Evolutionary conservation across 768 basidiomycete genomes (phyloP).

Genomic region (Agrocybe praecox): DNA sequence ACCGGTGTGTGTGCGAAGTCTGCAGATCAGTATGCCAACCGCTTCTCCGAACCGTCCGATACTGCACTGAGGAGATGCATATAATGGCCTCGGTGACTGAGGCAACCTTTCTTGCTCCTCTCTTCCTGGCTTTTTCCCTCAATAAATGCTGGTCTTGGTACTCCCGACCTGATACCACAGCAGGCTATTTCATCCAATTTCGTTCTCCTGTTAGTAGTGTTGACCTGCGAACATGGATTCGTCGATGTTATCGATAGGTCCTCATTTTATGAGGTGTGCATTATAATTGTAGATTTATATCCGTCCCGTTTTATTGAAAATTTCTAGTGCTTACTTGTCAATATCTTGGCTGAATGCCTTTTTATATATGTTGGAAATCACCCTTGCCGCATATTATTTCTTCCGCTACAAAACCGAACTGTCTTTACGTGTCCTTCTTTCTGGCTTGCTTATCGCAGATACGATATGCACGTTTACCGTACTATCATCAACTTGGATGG

Average conservation of each 20-base stretch:
- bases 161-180: neutral
- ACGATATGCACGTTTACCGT: slow-evolving; percentile 20
- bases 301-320: neutral
- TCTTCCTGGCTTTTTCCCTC: neutral
- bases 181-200: neutral
- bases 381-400: slow-evolving; percentile 24
- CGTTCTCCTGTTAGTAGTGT: neutral
- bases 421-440: slow-evolving; percentile 14
- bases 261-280: slow-evolving; percentile 15
- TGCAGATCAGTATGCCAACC: slow-evolving; percentile 23
- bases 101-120: slow-evolving; percentile 9
- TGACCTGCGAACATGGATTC: neutral
- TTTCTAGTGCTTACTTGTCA: slow-evolving; percentile 18
- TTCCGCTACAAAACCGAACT: slow-evolving; percentile 18
- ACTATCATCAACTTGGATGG: slow-evolving; percentile 23
- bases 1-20: slow-evolving; percentile 5
- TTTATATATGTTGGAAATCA: slow-evolving; percentile 24
- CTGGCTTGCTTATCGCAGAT: slow-evolving; percentile 19
- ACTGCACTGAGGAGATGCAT: neutral
- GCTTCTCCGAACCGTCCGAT: slow-evolving; percentile 14
- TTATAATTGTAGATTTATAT: neutral
- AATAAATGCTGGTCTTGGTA: neutral
- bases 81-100: slow-evolving; percentile 11
- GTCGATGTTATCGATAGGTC: slow-evolving; percentile 5
- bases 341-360: slow-evolving; percentile 25